These are phyloP conservation scores for Nemania abortiva DNA, from an alignment of 2,329 filamentous ascomycete genomes.

Conservation along the genomic window DNA sequence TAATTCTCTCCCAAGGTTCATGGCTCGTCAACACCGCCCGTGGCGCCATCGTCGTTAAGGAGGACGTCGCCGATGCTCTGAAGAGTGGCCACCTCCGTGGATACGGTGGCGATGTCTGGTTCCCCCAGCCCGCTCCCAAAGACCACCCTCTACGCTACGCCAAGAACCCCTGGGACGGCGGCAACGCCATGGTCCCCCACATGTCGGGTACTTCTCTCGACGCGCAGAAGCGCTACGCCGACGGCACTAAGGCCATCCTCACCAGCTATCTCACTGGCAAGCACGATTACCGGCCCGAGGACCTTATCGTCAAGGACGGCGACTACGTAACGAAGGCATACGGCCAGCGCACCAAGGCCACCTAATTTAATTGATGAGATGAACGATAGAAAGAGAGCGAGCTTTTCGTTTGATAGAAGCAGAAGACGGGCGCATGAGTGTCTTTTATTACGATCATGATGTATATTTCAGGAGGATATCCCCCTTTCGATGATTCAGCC, in stretches of 20 bases:
- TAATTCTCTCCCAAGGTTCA: slow-evolving; percentile 66
- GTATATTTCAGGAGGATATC: slow-evolving; percentile 20
- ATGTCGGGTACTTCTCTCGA: slow-evolving; percentile 99
- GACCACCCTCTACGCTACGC: slow-evolving; percentile 94
- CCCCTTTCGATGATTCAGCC: slow-evolving; percentile 8
- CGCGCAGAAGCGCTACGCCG: slow-evolving; percentile 91
- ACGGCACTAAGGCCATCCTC: slow-evolving; percentile 89
- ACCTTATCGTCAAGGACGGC: slow-evolving; percentile 89
- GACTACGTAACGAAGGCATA: slow-evolving; percentile 97
- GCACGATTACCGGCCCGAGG: slow-evolving; percentile 88
- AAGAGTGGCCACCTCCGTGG: slow-evolving; percentile 91
- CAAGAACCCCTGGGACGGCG: slow-evolving; percentile 94
- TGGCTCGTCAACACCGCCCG: slow-evolving; percentile 99
- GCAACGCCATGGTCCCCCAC: slow-evolving; percentile 98
- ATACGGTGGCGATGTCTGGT: slow-evolving; percentile 93
- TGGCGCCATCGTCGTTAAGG: slow-evolving; percentile 99
- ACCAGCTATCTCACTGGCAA: slow-evolving; percentile 90
- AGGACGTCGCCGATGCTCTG: slow-evolving; percentile 95
- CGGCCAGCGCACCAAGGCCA: slow-evolving; percentile 73
- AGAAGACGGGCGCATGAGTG: not conserved
- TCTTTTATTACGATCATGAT: slow-evolving; percentile 19
- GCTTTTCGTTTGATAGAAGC: slow-evolving; percentile 13
- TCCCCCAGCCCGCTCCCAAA: slow-evolving; percentile 94
- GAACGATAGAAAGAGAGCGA: not conserved
- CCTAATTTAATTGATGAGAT: slow-evolving; percentile 17